Evolutionary conservation across 2,329 filamentous ascomycete species (phyloP), one percentile per base, ranked within the genome.

Genomic region (Dothideomycetidae sp.): DNA sequence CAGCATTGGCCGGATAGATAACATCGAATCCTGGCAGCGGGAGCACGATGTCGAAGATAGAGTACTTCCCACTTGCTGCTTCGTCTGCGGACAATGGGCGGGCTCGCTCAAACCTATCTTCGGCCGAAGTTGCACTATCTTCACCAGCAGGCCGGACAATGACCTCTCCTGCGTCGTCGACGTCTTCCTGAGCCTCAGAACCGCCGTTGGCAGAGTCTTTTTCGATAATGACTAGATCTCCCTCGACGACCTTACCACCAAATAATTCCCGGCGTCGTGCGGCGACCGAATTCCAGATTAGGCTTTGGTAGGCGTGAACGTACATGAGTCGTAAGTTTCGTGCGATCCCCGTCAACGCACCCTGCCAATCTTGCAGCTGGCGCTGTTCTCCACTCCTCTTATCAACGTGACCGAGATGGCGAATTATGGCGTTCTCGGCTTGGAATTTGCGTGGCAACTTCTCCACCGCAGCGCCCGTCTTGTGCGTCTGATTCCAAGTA

Each of bases 11-110:
- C 0, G 90, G 90, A 53, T 96, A 98, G 23, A 81, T 58, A 28
- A 96, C 73, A 49, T 93, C 85, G 61, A 77, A 94, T 12, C 90
- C 90, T 0, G 90, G 90, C n/a, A 81, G 77, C 3, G 92, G 88
- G 2, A 98, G 68, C 10, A 98, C 86, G 44, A 96, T 55, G 53
- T 98, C 90, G 52, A 81, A 84, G 49, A 98, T 80, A 26, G 69
- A 74, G 59, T 79, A 94, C 41, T 71, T 68, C 9, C 83, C 84
- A 45, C 75, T 81, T 16, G 69, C 67, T 2, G 75, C 81, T 55
- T 98, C 90, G n/a, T 78, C 75, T 3, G 73, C 73, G 2, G 75
- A 80, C 10, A 98, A 63, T 0, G 76, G 60, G 10, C 84, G 76
- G 1, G 84, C 86, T 23, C 80, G 76, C 44, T 71, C 67, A 49